phyloP scores from a whole-genome alignment of 345 rosid genomes.

The Salix viminalis region DNA sequence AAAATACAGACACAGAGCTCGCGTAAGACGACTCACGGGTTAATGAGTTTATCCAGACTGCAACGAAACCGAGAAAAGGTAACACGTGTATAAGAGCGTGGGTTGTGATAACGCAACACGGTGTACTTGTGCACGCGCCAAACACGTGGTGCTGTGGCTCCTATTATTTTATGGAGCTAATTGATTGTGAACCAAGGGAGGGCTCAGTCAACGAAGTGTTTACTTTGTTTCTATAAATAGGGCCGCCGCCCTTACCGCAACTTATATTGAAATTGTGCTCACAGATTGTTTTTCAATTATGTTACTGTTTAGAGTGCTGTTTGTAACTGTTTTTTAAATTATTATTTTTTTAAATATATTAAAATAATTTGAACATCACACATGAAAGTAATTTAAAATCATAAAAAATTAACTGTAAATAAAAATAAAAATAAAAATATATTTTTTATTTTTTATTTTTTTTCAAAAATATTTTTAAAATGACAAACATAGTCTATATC shows the following conservation, averaged over 20 bases:
- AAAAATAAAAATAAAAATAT: too few species aligned
- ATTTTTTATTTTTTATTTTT: too few species aligned
- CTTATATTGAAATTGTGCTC: too few species aligned
- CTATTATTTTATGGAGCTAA: background rate
- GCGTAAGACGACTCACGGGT: background rate
- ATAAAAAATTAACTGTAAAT: too few species aligned
- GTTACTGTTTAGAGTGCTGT: too few species aligned
- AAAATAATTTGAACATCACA: too few species aligned
- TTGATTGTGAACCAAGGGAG: background rate
- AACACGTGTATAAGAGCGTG: background rate
- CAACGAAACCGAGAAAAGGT: background rate
- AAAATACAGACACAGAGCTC: background rate
- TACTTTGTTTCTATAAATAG: background rate
- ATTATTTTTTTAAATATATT: too few species aligned
- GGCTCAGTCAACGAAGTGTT: slow-evolving; percentile 28
- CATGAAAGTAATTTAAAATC: too few species aligned
- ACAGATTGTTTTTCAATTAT: too few species aligned
- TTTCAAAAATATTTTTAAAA: too few species aligned
- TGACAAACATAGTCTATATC: too few species aligned
- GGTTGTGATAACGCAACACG: background rate
- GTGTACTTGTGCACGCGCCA: background rate
- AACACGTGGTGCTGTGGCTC: background rate
- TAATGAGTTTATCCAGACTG: background rate
- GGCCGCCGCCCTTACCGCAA: slow-evolving; percentile 18
- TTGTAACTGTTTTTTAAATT: too few species aligned